These are phyloP conservation scores for Triticum aestivum DNA, from an alignment of 176 grass and related monocot genomes.

Conservation along the genomic window IWGSC_CS_RefSeq_v2.1 NC_057807.1:52947708-52948207, in stretches of 20 bases:
- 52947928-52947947: too few relatives aligned
- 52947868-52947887: too few relatives aligned
- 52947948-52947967: too few relatives aligned
- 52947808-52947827: neutral
- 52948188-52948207: neutral
- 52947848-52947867: neutral
- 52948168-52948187: neutral
- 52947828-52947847: neutral
- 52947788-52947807: neutral
- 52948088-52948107: neutral
- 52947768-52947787: neutral
- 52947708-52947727: neutral
- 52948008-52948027: neutral
- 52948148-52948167: neutral
- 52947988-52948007: neutral
- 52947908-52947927: too few relatives aligned
- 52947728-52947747: neutral
- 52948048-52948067: neutral
- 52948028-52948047: neutral
- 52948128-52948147: neutral
- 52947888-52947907: too few relatives aligned
- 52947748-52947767: neutral
- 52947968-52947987: neutral
- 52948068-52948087: neutral
- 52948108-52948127: neutral